Evolutionary conservation across 108 stramenopile genomes (phyloP), one percentile per base, ranked within the genome.

Genomic region (Stephanodiscus triporus): DNA sequence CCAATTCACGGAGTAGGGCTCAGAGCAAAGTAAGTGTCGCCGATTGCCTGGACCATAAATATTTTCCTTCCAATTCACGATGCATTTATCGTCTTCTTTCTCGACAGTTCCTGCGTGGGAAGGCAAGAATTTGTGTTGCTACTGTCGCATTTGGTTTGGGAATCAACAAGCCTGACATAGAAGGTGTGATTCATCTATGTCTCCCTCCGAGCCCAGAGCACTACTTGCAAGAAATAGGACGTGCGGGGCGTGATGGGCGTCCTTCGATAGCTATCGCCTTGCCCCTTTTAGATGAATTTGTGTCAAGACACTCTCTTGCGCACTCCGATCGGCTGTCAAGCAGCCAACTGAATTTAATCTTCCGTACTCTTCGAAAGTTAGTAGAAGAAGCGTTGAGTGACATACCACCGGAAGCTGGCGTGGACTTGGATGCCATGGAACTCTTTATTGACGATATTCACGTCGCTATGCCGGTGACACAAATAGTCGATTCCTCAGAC

Each of bases 101-200:
- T 30, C 37, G 24, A 58, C 71, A 88, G 74, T 95, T 95, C 65
- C 77, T 97, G 73, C 73, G 92, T 45, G 94, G 93, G 8, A 95
- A 97, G 66, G 90, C 87, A n/a, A 80, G 96, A 53, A 88, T 95
- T 29, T 93, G 91, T 73, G 94, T 95, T 8, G 96, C 96, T 16
- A 98, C 99, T 20, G 91, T 98, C 23, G 99, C 98, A 0, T 99
- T 97, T 77, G 98, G 98, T 17, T 86, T 99, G 81, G 99, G 99
- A 60, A 98, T 99, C 76, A 96, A 99, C 89, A 97, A 98, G 75
- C 84, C 90, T 34, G 96, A 98, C 75, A 87, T 97, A 27, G 82
- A 65, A 9, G 95, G 91, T 2, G 92, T 97, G 9, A 76, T 96
- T 51, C 97, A 97, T 84, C 54, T 93, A 14, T 91, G 94, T 58